A percentile compares a stretch with the other conserved stretches of the same genome.
Conservation (phyloP, 2,329 filamentous ascomycete species). For the Colletotrichum lentis region DNA sequence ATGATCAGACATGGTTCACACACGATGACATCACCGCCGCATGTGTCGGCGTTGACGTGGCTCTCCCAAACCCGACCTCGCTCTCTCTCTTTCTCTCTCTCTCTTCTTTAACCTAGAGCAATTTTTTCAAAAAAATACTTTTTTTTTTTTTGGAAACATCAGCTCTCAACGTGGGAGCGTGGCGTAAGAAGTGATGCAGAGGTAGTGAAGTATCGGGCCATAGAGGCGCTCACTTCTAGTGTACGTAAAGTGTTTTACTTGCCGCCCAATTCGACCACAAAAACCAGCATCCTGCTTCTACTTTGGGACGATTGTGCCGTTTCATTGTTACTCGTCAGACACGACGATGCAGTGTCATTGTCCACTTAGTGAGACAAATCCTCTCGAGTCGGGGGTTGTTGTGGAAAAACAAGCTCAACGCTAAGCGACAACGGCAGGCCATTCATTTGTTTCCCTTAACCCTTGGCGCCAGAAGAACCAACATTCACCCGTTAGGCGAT, state of each 20-base stretch:
- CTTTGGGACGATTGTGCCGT: conserved; percentile 2
- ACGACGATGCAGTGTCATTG: not conserved
- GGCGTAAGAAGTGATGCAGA: conserved; percentile 8
- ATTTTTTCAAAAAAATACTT: no score
- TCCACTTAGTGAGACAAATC: conserved; percentile 15
- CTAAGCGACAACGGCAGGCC: conserved; percentile 7
- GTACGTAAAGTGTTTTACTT: conserved; percentile 30
- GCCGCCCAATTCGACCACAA: conserved; percentile 26
- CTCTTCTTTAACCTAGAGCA: conserved; percentile 16
- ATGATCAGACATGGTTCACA: conserved; percentile 3
- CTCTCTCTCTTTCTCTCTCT: conserved; percentile 5
- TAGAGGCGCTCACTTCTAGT: conserved; percentile 11
- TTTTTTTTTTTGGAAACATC: conserved; percentile 13
- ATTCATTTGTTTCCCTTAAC: not conserved
- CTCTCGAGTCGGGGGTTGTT: not conserved
- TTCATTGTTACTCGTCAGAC: conserved; percentile 4
- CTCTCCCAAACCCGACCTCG: not conserved
- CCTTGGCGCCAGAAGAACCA: not conserved
- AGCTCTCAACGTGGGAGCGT: conserved; percentile 25
- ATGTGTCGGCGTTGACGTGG: conserved; percentile 20
- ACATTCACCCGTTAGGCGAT: not conserved
- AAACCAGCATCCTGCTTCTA: conserved; percentile 8
- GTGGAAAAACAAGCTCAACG: conserved; percentile 36
- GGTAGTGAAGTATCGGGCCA: conserved; percentile 2
- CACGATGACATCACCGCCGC: conserved; percentile 28